phyloP scores from a whole-genome alignment of 169 alveolate species.

The Eimeria brunetti region DNA sequence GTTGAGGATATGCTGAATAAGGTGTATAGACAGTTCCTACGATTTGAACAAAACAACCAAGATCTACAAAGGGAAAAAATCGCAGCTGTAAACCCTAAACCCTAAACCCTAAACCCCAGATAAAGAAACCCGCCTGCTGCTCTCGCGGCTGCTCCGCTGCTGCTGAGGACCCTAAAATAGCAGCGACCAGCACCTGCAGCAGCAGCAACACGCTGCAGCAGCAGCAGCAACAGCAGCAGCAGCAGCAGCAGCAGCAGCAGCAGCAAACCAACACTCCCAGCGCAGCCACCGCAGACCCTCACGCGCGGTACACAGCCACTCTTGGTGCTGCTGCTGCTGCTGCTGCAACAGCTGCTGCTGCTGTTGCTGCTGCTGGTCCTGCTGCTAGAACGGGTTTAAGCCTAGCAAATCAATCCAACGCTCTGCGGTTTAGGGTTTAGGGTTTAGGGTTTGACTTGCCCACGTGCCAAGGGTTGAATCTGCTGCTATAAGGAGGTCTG shows the following conservation, averaged over 20 bases:
- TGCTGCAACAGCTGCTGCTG: slow-evolving; percentile 59
- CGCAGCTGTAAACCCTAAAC: slow-evolving; percentile 84
- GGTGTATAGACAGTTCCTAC: slow-evolving; percentile 93
- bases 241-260: slow-evolving; percentile 63
- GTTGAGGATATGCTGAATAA: slow-evolving; percentile 87
- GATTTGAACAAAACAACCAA: slow-evolving; percentile 90
- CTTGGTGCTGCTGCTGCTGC: slow-evolving; percentile 38
- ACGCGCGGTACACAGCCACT: slow-evolving; percentile 74
- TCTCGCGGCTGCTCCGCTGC: slow-evolving; percentile 24
- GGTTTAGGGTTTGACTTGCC: slow-evolving; percentile 1
- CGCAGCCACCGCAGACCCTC: slow-evolving; percentile 63
- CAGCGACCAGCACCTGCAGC: slow-evolving; percentile 46
- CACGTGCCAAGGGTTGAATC: not conserved
- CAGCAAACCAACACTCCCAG: slow-evolving; percentile 66
- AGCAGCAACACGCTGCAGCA: not conserved
- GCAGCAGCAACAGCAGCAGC: slow-evolving; percentile 44
- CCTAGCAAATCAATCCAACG: not conserved
- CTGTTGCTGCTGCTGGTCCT: slow-evolving; percentile 61
- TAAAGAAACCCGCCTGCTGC: not conserved
- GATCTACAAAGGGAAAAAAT: slow-evolving; percentile 89
- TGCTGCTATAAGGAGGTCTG: not conserved
- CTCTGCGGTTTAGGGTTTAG: not conserved
- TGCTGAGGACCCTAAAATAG: slow-evolving; percentile 42
- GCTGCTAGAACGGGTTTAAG: slow-evolving; percentile 27
- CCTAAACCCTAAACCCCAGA: slow-evolving; percentile 19